These are phyloP conservation scores for Inonotus hispidus DNA, from an alignment of 1,284 basidiomycete genomes.

Conservation along the genomic window DNA sequence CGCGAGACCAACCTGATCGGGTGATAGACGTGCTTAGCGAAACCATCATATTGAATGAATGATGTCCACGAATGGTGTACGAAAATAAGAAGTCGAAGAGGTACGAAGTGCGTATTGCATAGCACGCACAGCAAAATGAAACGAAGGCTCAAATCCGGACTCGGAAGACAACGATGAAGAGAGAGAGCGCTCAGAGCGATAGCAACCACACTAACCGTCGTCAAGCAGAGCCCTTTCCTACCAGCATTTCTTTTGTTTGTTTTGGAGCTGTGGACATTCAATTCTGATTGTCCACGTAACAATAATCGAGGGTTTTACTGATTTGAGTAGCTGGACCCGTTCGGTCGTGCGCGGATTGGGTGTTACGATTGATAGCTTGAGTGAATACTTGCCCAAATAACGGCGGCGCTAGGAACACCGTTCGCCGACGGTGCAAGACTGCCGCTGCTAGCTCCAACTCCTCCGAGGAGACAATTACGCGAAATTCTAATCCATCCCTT, in stretches of 20 bases:
- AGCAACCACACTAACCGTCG: background rate
- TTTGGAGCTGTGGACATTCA: background rate
- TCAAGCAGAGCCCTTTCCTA: background rate
- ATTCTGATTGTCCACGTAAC: background rate
- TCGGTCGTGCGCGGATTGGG: background rate
- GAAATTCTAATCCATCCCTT: too few species aligned
- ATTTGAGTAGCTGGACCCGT: background rate
- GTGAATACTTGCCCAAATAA: background rate
- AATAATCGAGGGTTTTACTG: background rate
- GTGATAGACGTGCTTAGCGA: too few species aligned
- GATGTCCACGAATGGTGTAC: too few species aligned
- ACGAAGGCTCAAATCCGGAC: too few species aligned
- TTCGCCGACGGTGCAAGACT: background rate
- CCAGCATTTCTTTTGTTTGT: background rate
- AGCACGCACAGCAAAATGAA: too few species aligned
- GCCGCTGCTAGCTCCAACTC: background rate
- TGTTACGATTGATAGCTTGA: background rate
- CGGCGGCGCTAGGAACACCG: background rate
- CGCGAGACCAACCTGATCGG: too few species aligned
- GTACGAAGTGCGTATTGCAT: too few species aligned
- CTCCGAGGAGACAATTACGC: background rate
- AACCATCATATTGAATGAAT: too few species aligned
- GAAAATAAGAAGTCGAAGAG: too few species aligned
- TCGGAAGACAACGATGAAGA: background rate
- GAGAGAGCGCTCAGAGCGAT: background rate